Evolutionary conservation across 805 yeast genomes (phyloP).

Genomic region (Starmerella floricola): DNA sequence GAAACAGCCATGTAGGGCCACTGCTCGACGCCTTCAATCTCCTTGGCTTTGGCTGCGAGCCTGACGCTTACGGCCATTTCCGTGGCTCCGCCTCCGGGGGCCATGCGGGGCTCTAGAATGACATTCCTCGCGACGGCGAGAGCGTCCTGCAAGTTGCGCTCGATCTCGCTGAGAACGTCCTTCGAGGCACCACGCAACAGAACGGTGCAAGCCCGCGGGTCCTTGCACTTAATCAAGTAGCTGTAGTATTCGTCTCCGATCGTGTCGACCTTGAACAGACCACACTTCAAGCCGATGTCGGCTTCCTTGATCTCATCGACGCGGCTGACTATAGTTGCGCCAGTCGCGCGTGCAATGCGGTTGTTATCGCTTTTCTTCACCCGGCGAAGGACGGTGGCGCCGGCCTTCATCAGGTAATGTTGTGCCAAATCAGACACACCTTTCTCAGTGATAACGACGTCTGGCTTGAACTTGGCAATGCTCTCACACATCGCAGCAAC

Average conservation of each 20-base stretch:
- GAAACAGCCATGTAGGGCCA: slow-evolving; percentile 99
- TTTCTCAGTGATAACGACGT: slow-evolving; percentile 90
- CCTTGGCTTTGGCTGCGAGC: slow-evolving; percentile 80
- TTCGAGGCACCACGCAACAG: slow-evolving; percentile 92
- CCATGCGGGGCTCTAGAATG: slow-evolving; percentile 79
- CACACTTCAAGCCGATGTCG: slow-evolving; percentile 83
- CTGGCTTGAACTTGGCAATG: slow-evolving; percentile 75
- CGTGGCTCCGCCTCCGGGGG: slow-evolving; percentile 99
- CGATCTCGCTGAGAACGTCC: slow-evolving; percentile 91
- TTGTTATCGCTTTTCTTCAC: slow-evolving; percentile 92
- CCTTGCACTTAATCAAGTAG: slow-evolving; percentile 61
- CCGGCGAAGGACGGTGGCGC: slow-evolving; percentile 84
- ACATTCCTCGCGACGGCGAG: slow-evolving; percentile 96
- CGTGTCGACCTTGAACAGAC: slow-evolving; percentile 79
- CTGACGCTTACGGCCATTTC: slow-evolving; percentile 95
- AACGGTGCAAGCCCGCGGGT: slow-evolving; percentile 90
- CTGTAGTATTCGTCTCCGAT: slow-evolving; percentile 97
- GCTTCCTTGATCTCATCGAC: slow-evolving; percentile 85
- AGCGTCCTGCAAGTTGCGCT: slow-evolving; percentile 94
- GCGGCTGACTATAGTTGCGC: slow-evolving; percentile 93
- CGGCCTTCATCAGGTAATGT: slow-evolving; percentile 86
- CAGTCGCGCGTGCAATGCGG: slow-evolving; percentile 92
- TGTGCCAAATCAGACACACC: slow-evolving; percentile 98
- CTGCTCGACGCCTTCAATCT: slow-evolving; percentile 87
- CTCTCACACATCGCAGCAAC: slow-evolving; percentile 77